phyloP scores from a whole-genome alignment of 805 yeast species.

The Monosporozyma unispora region DNA sequence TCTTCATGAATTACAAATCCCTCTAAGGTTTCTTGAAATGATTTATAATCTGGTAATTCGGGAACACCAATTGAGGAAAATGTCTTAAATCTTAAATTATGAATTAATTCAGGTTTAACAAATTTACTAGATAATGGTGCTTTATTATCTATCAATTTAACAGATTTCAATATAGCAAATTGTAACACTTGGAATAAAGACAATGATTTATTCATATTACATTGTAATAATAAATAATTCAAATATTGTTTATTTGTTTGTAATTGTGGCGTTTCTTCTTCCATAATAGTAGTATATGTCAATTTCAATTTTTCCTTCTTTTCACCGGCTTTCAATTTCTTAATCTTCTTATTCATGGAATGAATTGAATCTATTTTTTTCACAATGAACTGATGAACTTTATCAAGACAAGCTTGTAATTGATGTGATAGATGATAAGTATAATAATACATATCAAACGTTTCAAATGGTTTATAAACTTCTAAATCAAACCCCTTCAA shows the following conservation, averaged over 20 bases:
- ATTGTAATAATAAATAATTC: constrained; percentile 18
- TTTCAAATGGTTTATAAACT: constrained; percentile 64
- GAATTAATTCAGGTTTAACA: constrained; percentile 30
- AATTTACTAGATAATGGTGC: constrained; percentile 22
- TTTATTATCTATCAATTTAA: constrained; percentile 18
- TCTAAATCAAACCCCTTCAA: constrained; percentile 70
- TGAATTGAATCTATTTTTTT: constrained; percentile 30
- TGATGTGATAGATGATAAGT: constrained; percentile 45
- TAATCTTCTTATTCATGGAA: constrained; percentile 32
- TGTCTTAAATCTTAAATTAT: constrained; percentile 63
- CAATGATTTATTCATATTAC: constrained; percentile 23
- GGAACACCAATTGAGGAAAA: constrained; percentile 78
- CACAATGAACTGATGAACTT: constrained; percentile 27
- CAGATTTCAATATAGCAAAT: constrained; percentile 21
- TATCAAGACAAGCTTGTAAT: constrained; percentile 34
- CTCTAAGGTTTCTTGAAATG: constrained; percentile 17
- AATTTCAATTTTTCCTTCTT: constrained; percentile 37
- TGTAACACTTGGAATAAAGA: constrained; percentile 30
- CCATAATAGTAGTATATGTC: constrained; percentile 28
- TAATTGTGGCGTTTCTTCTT: constrained; percentile 32
- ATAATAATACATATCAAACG: constrained; percentile 60
- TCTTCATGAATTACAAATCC: constrained; percentile 14
- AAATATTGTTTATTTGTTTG: constrained; percentile 21
- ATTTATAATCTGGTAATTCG: constrained; percentile 41
- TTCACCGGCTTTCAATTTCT: constrained; percentile 43